Conservation (phyloP, 1,284 basidiomycete genomes). For the Ganoderma lingzhi region DNA sequence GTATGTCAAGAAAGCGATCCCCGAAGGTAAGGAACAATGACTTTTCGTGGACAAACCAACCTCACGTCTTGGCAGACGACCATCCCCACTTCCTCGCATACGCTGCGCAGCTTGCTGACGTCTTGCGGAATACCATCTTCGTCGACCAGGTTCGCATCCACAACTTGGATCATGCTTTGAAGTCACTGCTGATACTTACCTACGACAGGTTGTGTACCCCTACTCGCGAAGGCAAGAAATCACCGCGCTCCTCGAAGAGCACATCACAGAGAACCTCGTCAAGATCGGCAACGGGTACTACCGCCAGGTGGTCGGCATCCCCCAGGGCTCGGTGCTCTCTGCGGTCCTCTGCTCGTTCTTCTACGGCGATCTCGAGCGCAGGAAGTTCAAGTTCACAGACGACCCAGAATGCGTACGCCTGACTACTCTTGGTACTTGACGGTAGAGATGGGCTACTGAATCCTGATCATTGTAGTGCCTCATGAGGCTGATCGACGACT, state of each 20-base stretch:
- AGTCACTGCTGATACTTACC: not conserved
- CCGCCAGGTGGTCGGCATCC: conserved; percentile 91
- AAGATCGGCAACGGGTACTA: conserved; percentile 87
- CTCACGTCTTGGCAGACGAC: conserved; percentile 55
- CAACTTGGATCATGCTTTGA: too few species aligned
- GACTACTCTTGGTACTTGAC: not conserved
- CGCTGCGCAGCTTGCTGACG: conserved; percentile 69
- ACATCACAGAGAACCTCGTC: conserved; percentile 92
- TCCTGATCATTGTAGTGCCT: conserved; percentile 62
- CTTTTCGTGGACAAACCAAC: not conserved
- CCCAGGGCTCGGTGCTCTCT: conserved; percentile 94
- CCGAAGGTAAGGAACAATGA: conserved; percentile 58
- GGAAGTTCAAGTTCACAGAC: conserved; percentile 64
- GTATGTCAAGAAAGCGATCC: conserved; percentile 69
- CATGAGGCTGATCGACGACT: conserved; percentile 93
- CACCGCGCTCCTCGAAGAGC: conserved; percentile 82
- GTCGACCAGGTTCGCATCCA: conserved; percentile 74
- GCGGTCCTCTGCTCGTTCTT: conserved; percentile 92
- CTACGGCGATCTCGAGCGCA: conserved; percentile 89
- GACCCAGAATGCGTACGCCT: conserved; percentile 68
- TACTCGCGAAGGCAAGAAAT: conserved; percentile 66
- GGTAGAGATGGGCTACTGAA: not conserved
- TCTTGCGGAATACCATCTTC: conserved; percentile 82
- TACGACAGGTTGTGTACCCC: conserved; percentile 63
- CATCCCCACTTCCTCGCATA: conserved; percentile 77